phyloP scores from a whole-genome alignment of 2,329 filamentous ascomycete genomes.

The Fusarium veterinarium region DNA sequence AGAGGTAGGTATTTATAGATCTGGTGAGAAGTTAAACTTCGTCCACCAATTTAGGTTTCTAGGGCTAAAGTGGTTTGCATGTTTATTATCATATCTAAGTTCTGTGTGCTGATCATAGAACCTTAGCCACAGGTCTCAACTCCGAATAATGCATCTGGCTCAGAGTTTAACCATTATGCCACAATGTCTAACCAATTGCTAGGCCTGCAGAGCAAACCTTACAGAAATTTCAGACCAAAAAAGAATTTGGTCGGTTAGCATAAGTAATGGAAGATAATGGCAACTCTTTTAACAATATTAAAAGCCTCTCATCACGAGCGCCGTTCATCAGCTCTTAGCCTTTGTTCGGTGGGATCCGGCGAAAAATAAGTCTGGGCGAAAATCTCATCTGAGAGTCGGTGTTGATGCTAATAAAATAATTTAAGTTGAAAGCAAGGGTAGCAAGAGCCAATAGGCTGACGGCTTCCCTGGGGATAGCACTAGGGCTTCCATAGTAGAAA shows the following conservation, averaged over 20 bases:
- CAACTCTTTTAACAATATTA: too few species aligned
- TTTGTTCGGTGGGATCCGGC: not conserved
- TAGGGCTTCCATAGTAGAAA: not conserved
- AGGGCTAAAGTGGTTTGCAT: not conserved
- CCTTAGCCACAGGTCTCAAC: not conserved
- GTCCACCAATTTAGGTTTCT: not conserved
- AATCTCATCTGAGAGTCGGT: not conserved
- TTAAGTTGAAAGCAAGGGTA: not conserved
- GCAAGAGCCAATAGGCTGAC: not conserved
- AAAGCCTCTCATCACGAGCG: not conserved
- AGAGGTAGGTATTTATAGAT: not conserved
- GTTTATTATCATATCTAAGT: not conserved
- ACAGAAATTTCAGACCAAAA: accelerated
- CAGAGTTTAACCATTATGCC: not conserved
- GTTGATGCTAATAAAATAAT: not conserved
- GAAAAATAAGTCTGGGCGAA: not conserved
- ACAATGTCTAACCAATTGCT: not conserved
- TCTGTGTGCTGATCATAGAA: too few species aligned
- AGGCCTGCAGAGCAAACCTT: not conserved
- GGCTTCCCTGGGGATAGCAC: too few species aligned
- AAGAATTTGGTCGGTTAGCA: accelerated
- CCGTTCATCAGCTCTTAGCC: not conserved
- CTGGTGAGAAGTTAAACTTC: too few species aligned
- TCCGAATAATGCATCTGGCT: too few species aligned
- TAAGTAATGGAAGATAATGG: not conserved